Percentiles rank a stretch among this genome's conserved stretches.
Evolutionary conservation across 805 yeast species (phyloP).

Genomic region (Zygotorulaspora florentina): DNA sequence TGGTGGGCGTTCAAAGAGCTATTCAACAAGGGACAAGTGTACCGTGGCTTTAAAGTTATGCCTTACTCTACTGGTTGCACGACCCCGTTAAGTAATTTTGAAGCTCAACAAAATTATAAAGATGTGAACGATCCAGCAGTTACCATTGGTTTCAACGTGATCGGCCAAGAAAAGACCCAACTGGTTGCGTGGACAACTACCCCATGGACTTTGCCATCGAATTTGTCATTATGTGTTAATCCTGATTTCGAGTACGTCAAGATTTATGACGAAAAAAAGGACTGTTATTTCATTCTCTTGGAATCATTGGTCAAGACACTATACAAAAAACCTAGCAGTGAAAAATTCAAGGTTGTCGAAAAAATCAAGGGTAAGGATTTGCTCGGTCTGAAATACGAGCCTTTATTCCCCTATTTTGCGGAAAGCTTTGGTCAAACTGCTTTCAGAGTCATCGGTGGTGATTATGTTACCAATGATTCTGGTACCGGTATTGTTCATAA

Average conservation of each 20-base stretch:
- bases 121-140: slow-evolving; percentile 97
- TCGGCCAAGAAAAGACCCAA: slow-evolving; percentile 74
- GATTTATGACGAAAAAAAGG: slow-evolving; percentile 83
- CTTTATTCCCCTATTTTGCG: slow-evolving; percentile 76
- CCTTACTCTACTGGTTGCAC: slow-evolving; percentile 98
- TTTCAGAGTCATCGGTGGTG: slow-evolving; percentile 76
- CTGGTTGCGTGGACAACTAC: slow-evolving; percentile 99
- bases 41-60: slow-evolving; percentile 96
- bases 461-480: slow-evolving; percentile 84
- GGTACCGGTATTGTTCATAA: slow-evolving; percentile 99
- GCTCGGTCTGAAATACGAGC: slow-evolving; percentile 74
- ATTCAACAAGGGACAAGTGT: slow-evolving; percentile 80
- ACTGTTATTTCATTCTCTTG: slow-evolving; percentile 73
- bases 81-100: slow-evolving; percentile 94
- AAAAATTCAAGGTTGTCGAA: slow-evolving; percentile 78
- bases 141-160: slow-evolving; percentile 80
- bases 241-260: slow-evolving; percentile 89
- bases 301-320: slow-evolving; percentile 78
- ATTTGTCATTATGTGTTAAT: slow-evolving; percentile 86
- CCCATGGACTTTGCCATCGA: slow-evolving; percentile 98
- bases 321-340: slow-evolving; percentile 92
- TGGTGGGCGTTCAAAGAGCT: slow-evolving; percentile 98
- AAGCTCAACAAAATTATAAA: slow-evolving; percentile 97
- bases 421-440: slow-evolving; percentile 72
- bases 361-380: slow-evolving; percentile 75